Conservation (phyloP, 352 stramenopile genomes). For the Blastocystis sp. region DNA sequence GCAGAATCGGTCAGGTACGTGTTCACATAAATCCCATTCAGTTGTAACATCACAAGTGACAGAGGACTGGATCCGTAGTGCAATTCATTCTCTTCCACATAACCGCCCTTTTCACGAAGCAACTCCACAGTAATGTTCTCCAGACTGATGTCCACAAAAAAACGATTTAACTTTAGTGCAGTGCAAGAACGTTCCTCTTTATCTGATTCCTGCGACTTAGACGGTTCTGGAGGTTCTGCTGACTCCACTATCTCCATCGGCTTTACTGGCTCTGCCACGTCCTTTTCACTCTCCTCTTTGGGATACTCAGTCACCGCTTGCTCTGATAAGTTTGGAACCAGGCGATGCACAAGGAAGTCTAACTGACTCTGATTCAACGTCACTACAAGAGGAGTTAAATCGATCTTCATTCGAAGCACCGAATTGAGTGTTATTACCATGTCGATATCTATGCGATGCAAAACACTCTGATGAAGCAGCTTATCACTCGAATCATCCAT, state of each 20-base stretch:
- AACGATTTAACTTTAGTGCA: neutral
- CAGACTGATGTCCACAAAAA: neutral
- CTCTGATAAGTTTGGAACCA: conserved; percentile 5
- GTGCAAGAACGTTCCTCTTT: neutral
- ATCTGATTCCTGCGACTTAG: neutral
- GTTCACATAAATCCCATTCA: neutral
- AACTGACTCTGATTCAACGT: conserved; percentile 41
- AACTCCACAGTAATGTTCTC: neutral
- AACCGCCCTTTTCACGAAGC: conserved; percentile 1
- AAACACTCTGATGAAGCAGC: neutral
- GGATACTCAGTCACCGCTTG: neutral
- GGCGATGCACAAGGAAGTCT: neutral
- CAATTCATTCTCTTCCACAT: neutral
- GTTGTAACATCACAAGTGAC: neutral
- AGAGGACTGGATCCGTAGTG: neutral
- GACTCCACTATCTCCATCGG: neutral
- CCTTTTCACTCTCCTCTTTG: neutral
- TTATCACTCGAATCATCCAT: neutral
- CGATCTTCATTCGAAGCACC: neutral
- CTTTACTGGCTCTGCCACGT: neutral
- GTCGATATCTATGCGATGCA: neutral
- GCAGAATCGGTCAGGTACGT: neutral
- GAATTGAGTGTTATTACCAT: neutral
- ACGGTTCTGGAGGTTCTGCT: neutral
- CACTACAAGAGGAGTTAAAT: neutral